phyloP scores from a whole-genome alignment of 2,329 filamentous ascomycete species.

The Penicillium crustosum region DNA sequence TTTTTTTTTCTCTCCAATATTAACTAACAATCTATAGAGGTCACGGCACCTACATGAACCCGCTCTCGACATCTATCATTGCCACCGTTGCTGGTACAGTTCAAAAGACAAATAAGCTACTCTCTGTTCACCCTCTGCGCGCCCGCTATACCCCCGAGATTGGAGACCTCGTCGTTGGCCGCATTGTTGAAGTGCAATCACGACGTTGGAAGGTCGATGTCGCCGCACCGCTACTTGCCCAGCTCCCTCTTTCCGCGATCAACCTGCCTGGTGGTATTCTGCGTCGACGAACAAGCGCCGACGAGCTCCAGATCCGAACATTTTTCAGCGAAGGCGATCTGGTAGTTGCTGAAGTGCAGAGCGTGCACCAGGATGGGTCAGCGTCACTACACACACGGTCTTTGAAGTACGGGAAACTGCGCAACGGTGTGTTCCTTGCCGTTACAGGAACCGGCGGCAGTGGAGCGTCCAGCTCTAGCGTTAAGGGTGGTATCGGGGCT shows the following conservation, averaged over 20 bases:
- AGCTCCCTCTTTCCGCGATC: conserved; percentile 82
- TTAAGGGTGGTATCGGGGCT: conserved; percentile 34
- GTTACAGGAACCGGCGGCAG: conserved; percentile 76
- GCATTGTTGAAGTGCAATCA: conserved; percentile 92
- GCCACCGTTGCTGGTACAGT: conserved; percentile 89
- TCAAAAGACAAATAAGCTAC: conserved; percentile 92
- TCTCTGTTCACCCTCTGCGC: conserved; percentile 85
- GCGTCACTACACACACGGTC: conserved; percentile 86
- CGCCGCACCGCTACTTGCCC: conserved; percentile 79
- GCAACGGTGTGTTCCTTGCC: conserved; percentile 86
- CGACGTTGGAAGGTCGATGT: conserved; percentile 95
- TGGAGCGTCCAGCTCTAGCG: conserved; percentile 48
- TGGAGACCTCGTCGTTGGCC: conserved; percentile 88
- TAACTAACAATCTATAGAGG: conserved; percentile 57
- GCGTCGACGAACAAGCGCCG: conserved; percentile 86
- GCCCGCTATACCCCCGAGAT: conserved; percentile 95
- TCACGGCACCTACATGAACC: conserved; percentile 81
- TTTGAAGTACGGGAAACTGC: conserved; percentile 90
- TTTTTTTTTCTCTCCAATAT: not conserved
- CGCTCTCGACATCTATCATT: conserved; percentile 65
- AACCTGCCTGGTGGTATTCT: conserved; percentile 93
- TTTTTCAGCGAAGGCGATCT: conserved; percentile 96
- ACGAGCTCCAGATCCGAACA: conserved; percentile 94
- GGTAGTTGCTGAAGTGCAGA: conserved; percentile 91
- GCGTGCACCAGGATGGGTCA: conserved; percentile 78